Base-by-base conservation (phyloP, 768 basidiomycete genomes). In the Galerina sulciceps region DNA sequence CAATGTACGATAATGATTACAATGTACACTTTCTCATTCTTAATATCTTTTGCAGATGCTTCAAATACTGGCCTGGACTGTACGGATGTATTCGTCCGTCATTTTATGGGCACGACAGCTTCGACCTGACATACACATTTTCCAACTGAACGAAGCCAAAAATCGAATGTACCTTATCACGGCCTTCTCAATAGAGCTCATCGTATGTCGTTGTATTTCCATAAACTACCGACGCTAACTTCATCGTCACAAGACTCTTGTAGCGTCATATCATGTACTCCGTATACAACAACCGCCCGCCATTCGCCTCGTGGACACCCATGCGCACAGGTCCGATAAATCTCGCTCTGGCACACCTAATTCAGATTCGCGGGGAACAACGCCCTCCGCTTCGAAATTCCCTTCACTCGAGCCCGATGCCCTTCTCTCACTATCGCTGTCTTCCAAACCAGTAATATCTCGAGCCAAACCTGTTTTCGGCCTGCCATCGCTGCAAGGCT, bases 281-380 rank as follows among this genome's bases (percentile, higher is more conserved):
- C 84, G 81, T 37, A 69, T 92, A 6, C 87, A 88, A 57, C 85
- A 82, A 15, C 89, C 91, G 1, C 90, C 91, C 10, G 67, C 83
- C 2, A 85, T 93, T 50, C 87, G 88, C 43, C 83, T 93, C 22
- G 80, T 91, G 44, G 82, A 89, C 65, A 81, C 85, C 8, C 79
- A 80, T 47, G 67, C 76, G 11, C 81, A 82, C 58, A 73, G 65
- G 47, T 69, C 69, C 49, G 63, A 77, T 13, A 66, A 73, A 37
- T 81, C 80, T 41, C 72, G 79, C 49, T 79, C 80, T 38, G 69
- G 73, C 14, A 85, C 84, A 8, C 81, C 85, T 9, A 73, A 65
- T 36, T 65, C 70, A 49, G 57, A 59, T 20, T 47, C 62, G 22
- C 68, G 65, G 35, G 53, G 63, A 5, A 54, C 54, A 23, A 69